Conservation (phyloP, 176 grass and related monocot genomes). For the Poa annua region DNA sequence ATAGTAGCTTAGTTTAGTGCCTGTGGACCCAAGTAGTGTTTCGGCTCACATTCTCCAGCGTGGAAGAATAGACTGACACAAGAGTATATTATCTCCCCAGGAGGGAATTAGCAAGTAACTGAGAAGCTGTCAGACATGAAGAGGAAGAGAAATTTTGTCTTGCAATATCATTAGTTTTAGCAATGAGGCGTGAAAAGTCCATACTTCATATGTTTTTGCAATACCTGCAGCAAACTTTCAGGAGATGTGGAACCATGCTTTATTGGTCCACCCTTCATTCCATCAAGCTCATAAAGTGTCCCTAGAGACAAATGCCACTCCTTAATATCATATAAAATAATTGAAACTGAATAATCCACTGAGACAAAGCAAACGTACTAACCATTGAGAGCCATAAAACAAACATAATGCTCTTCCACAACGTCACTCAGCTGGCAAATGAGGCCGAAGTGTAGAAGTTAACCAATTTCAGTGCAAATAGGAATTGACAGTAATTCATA, state of each 20-base stretch:
- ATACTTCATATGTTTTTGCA: background rate
- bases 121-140: background rate
- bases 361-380: background rate
- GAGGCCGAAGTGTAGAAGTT: background rate
- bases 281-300: constrained; percentile 53
- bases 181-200: background rate
- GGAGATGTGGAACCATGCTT: constrained; percentile 27
- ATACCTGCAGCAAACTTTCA: constrained; percentile 51
- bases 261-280: constrained; percentile 48
- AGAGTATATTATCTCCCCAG: background rate
- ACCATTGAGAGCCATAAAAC: constrained; percentile 38
- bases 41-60: background rate
- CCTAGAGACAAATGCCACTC: constrained; percentile 18
- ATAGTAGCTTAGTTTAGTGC: background rate
- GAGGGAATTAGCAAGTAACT: background rate
- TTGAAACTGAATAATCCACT: background rate
- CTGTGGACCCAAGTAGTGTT: background rate
- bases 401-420: constrained; percentile 51
- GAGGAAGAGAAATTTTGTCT: background rate
- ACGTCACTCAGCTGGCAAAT: constrained; percentile 27
- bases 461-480: background rate
- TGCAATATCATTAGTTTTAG: background rate
- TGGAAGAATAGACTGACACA: background rate
- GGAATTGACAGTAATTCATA: background rate
- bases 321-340: background rate